These are phyloP conservation scores for Trichomonascaceae sp. DNA, from an alignment of 1,139 yeast genomes.

Conservation along the genomic window DNA sequence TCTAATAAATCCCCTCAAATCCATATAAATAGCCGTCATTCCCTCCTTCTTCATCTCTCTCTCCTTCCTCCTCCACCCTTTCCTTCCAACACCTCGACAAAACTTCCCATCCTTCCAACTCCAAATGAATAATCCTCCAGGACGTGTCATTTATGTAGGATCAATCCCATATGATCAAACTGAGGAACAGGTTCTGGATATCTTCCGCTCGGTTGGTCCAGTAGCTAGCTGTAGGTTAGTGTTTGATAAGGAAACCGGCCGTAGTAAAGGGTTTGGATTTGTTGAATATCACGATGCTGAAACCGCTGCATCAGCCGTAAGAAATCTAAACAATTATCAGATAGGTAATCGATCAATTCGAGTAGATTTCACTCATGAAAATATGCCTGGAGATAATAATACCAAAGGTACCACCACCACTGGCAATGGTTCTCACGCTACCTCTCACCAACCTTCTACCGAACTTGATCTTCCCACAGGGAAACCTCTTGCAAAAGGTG, in stretches of 20 bases:
- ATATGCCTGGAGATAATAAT: slow-evolving; percentile 15
- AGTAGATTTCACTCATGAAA: slow-evolving; percentile 56
- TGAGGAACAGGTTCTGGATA: slow-evolving; percentile 81
- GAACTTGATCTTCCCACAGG: slow-evolving; percentile 25
- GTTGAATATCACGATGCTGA: slow-evolving; percentile 69
- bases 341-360: slow-evolving; percentile 67
- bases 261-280: slow-evolving; percentile 86
- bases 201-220: slow-evolving; percentile 81
- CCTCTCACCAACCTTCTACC: background rate
- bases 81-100: background rate
- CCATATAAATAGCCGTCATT: no score
- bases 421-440: background rate
- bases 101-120: background rate
- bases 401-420: background rate
- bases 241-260: slow-evolving; percentile 85
- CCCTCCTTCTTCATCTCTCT: no score
- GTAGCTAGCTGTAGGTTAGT: slow-evolving; percentile 68
- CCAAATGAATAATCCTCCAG: background rate
- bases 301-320: slow-evolving; percentile 85
- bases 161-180: slow-evolving; percentile 72
- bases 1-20: no score
- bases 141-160: slow-evolving; percentile 49
- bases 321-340: slow-evolving; percentile 75
- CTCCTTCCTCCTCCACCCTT: background rate
- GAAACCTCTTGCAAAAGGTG: slow-evolving; percentile 42